Evolutionary conservation across 352 stramenopile genomes (phyloP).

Genomic region (Phytophthora podocarpi): DNA sequence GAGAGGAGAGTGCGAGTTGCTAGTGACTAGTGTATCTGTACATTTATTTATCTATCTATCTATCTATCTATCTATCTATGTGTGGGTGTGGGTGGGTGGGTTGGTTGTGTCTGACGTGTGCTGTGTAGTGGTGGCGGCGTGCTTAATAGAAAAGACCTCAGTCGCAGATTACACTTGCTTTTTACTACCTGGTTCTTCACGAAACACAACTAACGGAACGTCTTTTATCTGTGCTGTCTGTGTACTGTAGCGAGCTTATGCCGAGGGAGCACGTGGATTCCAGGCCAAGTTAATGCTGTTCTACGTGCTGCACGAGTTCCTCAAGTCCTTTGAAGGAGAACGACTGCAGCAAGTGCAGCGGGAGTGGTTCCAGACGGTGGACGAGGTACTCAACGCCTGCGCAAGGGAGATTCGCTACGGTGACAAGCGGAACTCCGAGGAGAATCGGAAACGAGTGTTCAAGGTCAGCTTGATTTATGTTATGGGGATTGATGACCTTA

Average conservation of each 20-base stretch:
- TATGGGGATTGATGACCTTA: background rate
- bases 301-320: constrained; percentile 88
- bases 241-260: constrained; percentile 53
- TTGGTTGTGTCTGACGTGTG: constrained; percentile 13
- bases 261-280: constrained; percentile 65
- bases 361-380: constrained; percentile 82
- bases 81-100: background rate
- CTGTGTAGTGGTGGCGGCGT: constrained; percentile 17
- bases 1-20: background rate
- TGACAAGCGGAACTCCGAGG: constrained; percentile 67
- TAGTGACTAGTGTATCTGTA: background rate
- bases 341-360: constrained; percentile 62
- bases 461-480: constrained; percentile 44
- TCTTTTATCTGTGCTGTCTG: constrained; percentile 14
- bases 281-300: constrained; percentile 87
- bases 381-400: constrained; percentile 77
- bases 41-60: background rate
- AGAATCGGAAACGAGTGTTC: constrained; percentile 77
- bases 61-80: background rate
- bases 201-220: constrained; percentile 21
- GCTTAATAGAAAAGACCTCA: constrained; percentile 41
- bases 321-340: constrained; percentile 79
- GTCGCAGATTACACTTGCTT: constrained; percentile 14
- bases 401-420: constrained; percentile 69
- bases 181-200: constrained; percentile 1